Conservation (phyloP, 1,284 basidiomycete species). For the Tilletia indica region DNA sequence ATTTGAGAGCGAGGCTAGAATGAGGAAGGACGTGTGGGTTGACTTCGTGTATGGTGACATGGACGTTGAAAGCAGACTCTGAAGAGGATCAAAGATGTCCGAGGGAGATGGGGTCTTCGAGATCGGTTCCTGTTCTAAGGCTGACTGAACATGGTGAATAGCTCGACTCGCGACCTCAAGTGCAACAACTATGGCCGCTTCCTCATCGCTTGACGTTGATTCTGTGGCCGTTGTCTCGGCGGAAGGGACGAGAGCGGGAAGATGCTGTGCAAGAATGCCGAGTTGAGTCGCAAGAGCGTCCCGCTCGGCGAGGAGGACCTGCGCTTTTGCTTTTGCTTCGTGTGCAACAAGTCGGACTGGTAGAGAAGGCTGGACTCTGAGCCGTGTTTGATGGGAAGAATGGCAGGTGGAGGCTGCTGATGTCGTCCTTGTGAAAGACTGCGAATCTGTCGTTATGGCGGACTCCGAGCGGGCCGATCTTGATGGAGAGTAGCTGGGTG, state of each 20-base stretch:
- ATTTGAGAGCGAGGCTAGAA: neutral
- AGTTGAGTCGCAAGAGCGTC: conserved; percentile 32
- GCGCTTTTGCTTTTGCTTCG: conserved; percentile 17
- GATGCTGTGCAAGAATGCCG: conserved; percentile 33
- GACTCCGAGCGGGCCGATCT: no score
- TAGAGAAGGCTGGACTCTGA: no score
- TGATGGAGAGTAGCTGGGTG: no score
- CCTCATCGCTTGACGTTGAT: neutral
- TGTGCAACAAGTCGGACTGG: conserved; percentile 7
- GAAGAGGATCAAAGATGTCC: neutral
- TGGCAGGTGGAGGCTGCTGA: no score
- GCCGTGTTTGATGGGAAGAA: no score
- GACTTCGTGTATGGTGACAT: neutral
- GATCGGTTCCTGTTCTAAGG: neutral
- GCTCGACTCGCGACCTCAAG: neutral
- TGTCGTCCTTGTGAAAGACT: no score
- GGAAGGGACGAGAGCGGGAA: conserved; percentile 45
- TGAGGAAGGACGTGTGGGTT: neutral
- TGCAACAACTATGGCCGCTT: neutral
- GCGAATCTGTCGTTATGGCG: no score
- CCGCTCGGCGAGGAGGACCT: neutral
- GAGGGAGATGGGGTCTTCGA: neutral
- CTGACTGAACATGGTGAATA: neutral
- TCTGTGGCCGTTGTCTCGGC: neutral
- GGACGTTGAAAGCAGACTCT: neutral